A percentile compares a stretch with the other conserved stretches of the same genome.
phyloP scores from a whole-genome alignment of 805 yeast species.

The Metschnikowia gelsemii region DNA sequence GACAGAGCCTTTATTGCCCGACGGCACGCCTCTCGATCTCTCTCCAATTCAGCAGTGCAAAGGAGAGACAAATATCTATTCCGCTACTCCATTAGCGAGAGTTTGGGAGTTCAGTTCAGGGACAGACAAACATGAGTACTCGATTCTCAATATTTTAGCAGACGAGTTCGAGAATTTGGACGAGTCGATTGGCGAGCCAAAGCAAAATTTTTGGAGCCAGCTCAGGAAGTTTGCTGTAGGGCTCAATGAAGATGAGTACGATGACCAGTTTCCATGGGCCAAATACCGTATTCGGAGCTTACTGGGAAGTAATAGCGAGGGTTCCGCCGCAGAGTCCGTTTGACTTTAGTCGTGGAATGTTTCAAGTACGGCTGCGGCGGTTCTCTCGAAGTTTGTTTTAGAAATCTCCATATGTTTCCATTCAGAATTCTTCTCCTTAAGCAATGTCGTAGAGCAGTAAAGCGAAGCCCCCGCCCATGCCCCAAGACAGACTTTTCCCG shows the following conservation, averaged over 20 bases:
- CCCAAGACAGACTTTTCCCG: slow-evolving; percentile 17
- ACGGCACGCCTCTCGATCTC: slow-evolving; percentile 16
- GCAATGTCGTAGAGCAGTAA: slow-evolving; percentile 20
- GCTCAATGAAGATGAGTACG: slow-evolving; percentile 18
- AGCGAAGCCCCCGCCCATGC: slow-evolving; percentile 23
- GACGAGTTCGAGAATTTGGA: slow-evolving; percentile 19
- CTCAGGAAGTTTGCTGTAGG: slow-evolving; percentile 14
- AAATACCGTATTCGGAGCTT: slow-evolving; percentile 9
- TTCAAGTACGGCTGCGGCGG: slow-evolving; percentile 4
- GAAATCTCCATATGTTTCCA: slow-evolving; percentile 19
- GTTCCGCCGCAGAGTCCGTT: neutral
- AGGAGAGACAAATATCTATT: slow-evolving; percentile 11
- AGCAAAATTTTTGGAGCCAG: slow-evolving; percentile 11
- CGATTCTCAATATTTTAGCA: slow-evolving; percentile 17
- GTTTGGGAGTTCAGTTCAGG: slow-evolving; percentile 15
- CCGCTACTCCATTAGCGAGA: slow-evolving; percentile 20
- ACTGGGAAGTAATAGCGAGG: slow-evolving; percentile 7
- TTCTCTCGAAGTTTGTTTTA: slow-evolving; percentile 4
- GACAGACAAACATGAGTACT: slow-evolving; percentile 15
- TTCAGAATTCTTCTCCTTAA: slow-evolving; percentile 11
- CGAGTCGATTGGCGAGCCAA: slow-evolving; percentile 1
- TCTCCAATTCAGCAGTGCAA: slow-evolving; percentile 11
- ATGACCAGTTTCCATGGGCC: slow-evolving; percentile 21
- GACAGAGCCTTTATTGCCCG: slow-evolving; percentile 19
- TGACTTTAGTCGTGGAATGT: neutral